A percentile compares a stretch with the other conserved stretches of the same genome.
Conservation (phyloP, 2,329 filamentous ascomycete genomes). For the Parastagonospora nodorum region DNA sequence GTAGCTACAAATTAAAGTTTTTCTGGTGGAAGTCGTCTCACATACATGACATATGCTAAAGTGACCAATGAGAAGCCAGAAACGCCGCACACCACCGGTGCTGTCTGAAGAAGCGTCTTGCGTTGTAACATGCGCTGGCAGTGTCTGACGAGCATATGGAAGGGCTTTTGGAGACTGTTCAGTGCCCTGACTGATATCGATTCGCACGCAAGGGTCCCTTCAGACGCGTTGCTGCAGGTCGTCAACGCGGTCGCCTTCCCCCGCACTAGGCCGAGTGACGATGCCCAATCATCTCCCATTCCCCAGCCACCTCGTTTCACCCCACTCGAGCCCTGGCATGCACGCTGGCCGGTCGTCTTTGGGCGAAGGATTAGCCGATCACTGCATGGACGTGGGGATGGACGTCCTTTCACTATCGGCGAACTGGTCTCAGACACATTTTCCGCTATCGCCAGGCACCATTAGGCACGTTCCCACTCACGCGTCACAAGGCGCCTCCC, state of each 20-base stretch:
- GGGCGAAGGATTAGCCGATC: conserved; percentile 16
- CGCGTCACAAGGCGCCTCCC: conserved; percentile 42
- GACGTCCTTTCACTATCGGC: conserved; percentile 12
- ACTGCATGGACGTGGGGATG: conserved; percentile 7
- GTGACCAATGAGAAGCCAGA: conserved; percentile 13
- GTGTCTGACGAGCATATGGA: no score
- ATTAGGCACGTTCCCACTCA: conserved; percentile 24
- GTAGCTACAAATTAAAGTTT: no score
- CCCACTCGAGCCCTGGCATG: conserved; percentile 27
- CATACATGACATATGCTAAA: background rate
- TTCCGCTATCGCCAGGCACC: conserved; percentile 29
- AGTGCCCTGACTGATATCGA: background rate
- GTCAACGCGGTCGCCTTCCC: conserved; percentile 11
- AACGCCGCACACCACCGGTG: conserved; percentile 6
- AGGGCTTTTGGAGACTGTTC: no score
- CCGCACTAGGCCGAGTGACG: conserved; percentile 18
- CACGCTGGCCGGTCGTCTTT: conserved; percentile 26
- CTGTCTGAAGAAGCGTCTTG: background rate
- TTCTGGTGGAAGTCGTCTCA: background rate
- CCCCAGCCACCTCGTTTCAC: conserved; percentile 42
- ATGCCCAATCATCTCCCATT: conserved; percentile 27
- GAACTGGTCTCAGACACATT: conserved; percentile 9
- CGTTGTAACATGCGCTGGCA: no score
- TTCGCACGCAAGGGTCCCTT: conserved; percentile 8
- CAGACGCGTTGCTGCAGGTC: conserved; percentile 11